phyloP scores from a whole-genome alignment of 176 grass and related monocot genomes.

The Raddia guianensis region DNA sequence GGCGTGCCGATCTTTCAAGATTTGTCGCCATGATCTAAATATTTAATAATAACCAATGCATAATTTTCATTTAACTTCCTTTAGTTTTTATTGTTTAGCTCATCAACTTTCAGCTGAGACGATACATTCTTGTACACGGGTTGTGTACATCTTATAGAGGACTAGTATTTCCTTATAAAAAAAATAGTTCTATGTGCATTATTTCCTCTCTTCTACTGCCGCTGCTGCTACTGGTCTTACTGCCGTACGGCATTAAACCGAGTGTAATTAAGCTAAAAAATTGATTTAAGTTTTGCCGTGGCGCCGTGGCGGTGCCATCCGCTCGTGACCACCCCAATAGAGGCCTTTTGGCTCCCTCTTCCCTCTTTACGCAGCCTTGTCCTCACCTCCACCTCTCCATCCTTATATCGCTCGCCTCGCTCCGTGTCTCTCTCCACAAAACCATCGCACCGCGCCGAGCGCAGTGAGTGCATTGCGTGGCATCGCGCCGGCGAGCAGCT shows the following conservation, averaged over 20 bases:
- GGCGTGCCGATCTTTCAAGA: too few species aligned
- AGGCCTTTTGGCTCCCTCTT: background rate
- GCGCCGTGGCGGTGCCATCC: background rate
- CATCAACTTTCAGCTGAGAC: too few species aligned
- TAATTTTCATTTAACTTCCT: too few species aligned
- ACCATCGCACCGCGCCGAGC: constrained; percentile 27
- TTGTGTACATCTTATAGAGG: too few species aligned
- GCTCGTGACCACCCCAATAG: constrained; percentile 49
- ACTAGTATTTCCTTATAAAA: too few species aligned
- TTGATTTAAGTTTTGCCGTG: background rate
- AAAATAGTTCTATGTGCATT: too few species aligned
- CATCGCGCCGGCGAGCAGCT: background rate
- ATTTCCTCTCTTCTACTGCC: background rate
- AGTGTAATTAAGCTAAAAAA: background rate
- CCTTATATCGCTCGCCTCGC: constrained; percentile 36
- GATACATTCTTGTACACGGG: too few species aligned
- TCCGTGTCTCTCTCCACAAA: constrained; percentile 28
- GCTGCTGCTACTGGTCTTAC: too few species aligned
- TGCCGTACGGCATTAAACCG: too few species aligned
- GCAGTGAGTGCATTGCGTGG: constrained; percentile 8
- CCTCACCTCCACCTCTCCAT: constrained; percentile 33
- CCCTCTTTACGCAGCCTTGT: constrained; percentile 55
- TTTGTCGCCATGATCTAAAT: too few species aligned
- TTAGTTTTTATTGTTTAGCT: too few species aligned
- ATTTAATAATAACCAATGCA: too few species aligned